Percentiles rank a stretch among this genome's conserved stretches.
These are phyloP conservation scores for Allantophomopsis lycopodina DNA, from an alignment of 2,329 filamentous ascomycete species.

Conservation along the genomic window DNA sequence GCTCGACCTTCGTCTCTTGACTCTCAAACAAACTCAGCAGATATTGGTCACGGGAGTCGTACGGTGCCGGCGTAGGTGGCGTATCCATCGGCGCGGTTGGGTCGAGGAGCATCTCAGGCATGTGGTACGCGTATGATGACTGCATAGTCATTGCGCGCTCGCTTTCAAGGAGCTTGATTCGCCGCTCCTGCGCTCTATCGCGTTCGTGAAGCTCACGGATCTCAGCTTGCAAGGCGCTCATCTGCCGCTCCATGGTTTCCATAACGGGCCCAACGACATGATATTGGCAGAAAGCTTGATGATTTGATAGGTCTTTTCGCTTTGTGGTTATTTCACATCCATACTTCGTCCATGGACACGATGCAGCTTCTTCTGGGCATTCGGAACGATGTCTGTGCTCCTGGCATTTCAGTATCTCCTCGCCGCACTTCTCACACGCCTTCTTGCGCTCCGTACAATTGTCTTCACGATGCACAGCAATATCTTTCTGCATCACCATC, in stretches of 20 bases:
- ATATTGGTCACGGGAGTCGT: conserved; percentile 28
- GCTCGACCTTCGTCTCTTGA: conserved; percentile 41
- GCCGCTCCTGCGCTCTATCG: conserved; percentile 24
- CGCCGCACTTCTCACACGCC: conserved; percentile 13
- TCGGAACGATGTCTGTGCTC: conserved; percentile 21
- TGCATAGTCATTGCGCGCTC: conserved; percentile 11
- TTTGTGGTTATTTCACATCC: conserved; percentile 29
- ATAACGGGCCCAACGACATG: conserved; percentile 36
- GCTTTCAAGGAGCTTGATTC: conserved; percentile 27
- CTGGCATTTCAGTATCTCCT: conserved; percentile 12
- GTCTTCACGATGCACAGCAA: conserved; percentile 30
- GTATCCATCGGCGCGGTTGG: conserved; percentile 10
- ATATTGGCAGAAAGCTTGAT: conserved; percentile 35
- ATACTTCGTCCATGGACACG: conserved; percentile 33
- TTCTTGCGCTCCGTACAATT: conserved; percentile 26
- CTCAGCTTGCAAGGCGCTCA: conserved; percentile 22
- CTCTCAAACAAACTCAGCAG: conserved; percentile 30
- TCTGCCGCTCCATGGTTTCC: conserved; percentile 30
- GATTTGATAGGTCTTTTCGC: conserved; percentile 27
- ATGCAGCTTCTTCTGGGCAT: conserved; percentile 26
- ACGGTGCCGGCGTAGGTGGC: conserved; percentile 11
- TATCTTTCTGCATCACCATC: conserved; percentile 26
- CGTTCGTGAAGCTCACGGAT: conserved; percentile 27
- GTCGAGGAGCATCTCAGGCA: conserved; percentile 10
- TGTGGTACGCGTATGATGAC: conserved; percentile 13